Evolutionary conservation across 345 rosid species (phyloP), one percentile per base, ranked within the genome.

Genomic region (Noccaea bulbosa): DNA sequence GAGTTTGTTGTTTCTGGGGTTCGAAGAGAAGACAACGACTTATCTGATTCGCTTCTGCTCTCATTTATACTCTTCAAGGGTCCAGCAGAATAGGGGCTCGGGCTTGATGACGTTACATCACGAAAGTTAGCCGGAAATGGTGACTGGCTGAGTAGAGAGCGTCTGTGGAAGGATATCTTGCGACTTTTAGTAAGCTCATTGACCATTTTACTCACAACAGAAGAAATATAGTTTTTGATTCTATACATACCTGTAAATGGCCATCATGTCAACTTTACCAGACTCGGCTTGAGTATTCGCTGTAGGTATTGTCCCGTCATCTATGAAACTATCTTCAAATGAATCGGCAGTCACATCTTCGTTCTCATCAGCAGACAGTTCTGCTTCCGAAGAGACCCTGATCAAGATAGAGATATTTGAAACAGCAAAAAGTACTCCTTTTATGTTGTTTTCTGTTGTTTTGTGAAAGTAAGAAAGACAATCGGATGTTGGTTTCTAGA

Each of bases 111-210:
- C 11, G 74, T 74, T 64, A 58, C 44, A 59, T 72, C 67, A 41
- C 58, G 62, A 34, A 79, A 71, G 71, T 70, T 84, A 64, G 79
- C 74, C 20, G 24, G 83, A 65, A 83, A 60, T 53, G 98, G 98
- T 53, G 94, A 91, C 67, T 93, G 98, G 70, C 88, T 93, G 65
- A 93, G 93, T 82, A 93, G 81, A 52, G 97, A 93, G 67, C 90
- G 96, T 82, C 98, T 93, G 82, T 56, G 47, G 56, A 67, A 64
- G 16, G 69, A 49, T 43, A 63, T 27, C 38, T n/a, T 17, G 16
- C 11, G 16, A 43, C 11, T 24, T 7, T 54, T 45, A 54, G 44
- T 54, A 59, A 67, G n/a, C 20, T 40, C 54, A 49, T 20, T 32
- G 47, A 67, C 40, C 10, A 11, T 50, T 7, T 34, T 67, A 59